phyloP scores from a whole-genome alignment of 139 green algal genomes.

The Haematococcus lacustris region DNA sequence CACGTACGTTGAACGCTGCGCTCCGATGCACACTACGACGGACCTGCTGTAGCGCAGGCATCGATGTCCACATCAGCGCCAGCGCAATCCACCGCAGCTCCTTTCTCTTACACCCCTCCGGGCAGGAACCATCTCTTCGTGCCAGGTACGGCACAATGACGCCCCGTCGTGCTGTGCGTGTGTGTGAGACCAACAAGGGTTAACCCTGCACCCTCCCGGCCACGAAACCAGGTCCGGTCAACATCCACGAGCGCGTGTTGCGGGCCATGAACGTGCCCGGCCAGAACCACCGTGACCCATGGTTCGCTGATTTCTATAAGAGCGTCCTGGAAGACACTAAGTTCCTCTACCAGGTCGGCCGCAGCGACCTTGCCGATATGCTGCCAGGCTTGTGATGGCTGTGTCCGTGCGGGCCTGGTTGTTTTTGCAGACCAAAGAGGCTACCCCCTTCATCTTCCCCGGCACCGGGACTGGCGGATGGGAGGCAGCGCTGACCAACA shows the following conservation, averaged over 20 bases:
- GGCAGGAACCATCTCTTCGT: constrained; percentile 93
- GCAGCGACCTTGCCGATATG: constrained; percentile 48
- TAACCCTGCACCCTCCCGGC: not conserved
- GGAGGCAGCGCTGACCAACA: constrained; percentile 92
- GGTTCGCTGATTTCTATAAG: constrained; percentile 83
- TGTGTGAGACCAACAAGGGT: not conserved
- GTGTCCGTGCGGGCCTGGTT: not conserved
- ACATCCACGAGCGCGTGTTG: constrained; percentile 89
- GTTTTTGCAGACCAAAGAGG: constrained; percentile 70
- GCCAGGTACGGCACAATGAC: constrained; percentile 47
- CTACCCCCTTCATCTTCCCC: constrained; percentile 89
- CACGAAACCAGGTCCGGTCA: constrained; percentile 77
- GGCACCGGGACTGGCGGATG: constrained; percentile 82
- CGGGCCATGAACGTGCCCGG: constrained; percentile 80
- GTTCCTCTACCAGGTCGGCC: constrained; percentile 69
- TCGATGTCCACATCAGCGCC: not conserved
- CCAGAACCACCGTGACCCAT: constrained; percentile 92
- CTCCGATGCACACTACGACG: not conserved
- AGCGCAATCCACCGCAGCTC: constrained; percentile 1
- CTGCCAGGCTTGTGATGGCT: not conserved
- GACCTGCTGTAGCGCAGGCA: not conserved
- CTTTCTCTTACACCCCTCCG: constrained; percentile 67
- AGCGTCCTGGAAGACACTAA: constrained; percentile 75
- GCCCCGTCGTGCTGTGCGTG: not conserved
- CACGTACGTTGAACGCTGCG: not conserved